Base-by-base conservation (phyloP, 208 protist genomes). In the Leishmania turanica region DNA sequence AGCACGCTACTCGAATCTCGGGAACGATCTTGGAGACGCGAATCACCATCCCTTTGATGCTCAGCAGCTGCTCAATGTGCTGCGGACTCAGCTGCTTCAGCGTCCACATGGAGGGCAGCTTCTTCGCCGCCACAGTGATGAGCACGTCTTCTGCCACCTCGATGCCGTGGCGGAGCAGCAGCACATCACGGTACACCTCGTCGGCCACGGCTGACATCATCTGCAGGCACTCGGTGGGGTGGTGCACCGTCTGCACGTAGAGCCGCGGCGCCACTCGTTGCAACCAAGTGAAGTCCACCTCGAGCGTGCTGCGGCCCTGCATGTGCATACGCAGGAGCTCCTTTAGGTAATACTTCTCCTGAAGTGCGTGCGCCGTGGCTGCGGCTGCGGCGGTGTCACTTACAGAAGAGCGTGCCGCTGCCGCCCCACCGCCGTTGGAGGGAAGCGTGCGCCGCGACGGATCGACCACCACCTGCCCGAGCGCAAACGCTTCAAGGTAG, bases 1-100 rank as follows among this genome's bases (percentile, higher is more conserved):
- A 99, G 77, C 96, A 98, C 19, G 96, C 97, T 3, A 96, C 89
- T 27, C 91, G 92, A 27, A 99, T 95, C 82, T 99, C 96, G 2
- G 97, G 97, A 79, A 99, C 96, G 42, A 98, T 89, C 84, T 97
- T 97, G 7, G 89, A 94, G 21, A 96, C 90, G n/a, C 97, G 93
- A 66, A 98, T 95, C 49, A 99, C 95, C 95, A 99, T 99, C 3
- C 97, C 97, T 49, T 93, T 90, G 45, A 99, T 89, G 24, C 88
- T 88, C 27, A 98, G 82, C 49, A 99, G 91, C 82, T 90, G 87
- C 85, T 98, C 96, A 40, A 98, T 87, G 84, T 96, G 84, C 65
- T 89, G 85, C 62, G 95, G 93, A 31, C 84, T 85, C 21, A 98
- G 85, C 51, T 89, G 79, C 75, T 95, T 94, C 40, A 98, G 89